Evolutionary conservation across 2,329 filamentous ascomycete species (phyloP).

Genomic region (Drechslerella dactyloides): DNA sequence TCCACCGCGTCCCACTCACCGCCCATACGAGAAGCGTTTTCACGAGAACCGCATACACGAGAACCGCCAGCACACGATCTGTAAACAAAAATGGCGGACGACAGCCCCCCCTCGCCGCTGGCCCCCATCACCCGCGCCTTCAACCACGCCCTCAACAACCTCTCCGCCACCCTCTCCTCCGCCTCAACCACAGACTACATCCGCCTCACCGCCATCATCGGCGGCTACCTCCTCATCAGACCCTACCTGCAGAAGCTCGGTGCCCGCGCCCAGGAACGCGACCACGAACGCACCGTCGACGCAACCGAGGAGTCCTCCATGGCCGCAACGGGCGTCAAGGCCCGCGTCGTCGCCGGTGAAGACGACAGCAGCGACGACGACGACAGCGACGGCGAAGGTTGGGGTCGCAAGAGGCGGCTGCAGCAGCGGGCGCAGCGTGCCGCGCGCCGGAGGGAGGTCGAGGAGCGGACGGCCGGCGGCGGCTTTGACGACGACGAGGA

Average conservation of each 20-base stretch:
- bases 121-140: conserved; percentile 33
- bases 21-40: no score
- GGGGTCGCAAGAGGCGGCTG: conserved; percentile 74
- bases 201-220: conserved; percentile 73
- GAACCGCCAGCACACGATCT: no score
- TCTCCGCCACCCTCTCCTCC: conserved; percentile 49
- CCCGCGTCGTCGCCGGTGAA: conserved; percentile 61
- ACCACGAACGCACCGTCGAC: conserved; percentile 65
- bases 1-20: neutral
- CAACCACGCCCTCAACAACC: conserved; percentile 32
- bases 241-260: conserved; percentile 75
- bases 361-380: conserved; percentile 68
- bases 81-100: conserved; percentile 19
- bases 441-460: conserved; percentile 73
- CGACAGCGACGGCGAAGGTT: conserved; percentile 63
- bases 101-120: conserved; percentile 22
- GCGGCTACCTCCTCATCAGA: conserved; percentile 75
- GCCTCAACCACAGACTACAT: conserved; percentile 58
- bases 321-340: conserved; percentile 58
- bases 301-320: conserved; percentile 58
- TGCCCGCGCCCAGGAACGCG: conserved; percentile 68
- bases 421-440: conserved; percentile 72
- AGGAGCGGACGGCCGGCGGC: conserved; percentile 67
- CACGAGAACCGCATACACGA: no score
- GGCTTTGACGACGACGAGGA: conserved; percentile 26